A percentile compares a stretch with the other conserved stretches of the same genome.
phyloP scores from a whole-genome alignment of 345 rosid species.

The Isatis tinctoria region DNA sequence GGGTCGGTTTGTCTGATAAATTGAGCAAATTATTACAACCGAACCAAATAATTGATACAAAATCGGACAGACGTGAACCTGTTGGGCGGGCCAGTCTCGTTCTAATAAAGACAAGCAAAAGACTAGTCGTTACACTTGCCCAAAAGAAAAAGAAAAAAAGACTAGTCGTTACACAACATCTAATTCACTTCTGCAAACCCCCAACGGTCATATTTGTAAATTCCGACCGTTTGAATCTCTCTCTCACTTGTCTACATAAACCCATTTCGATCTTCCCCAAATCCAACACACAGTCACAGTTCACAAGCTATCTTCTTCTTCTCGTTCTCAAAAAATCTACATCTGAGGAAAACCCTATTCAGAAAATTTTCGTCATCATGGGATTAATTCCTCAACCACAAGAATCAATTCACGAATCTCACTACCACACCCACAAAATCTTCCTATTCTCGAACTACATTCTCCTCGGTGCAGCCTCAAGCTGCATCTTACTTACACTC shows the following conservation, averaged over 20 bases:
- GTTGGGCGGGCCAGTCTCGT: constrained; percentile 13
- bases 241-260: not conserved
- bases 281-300: not conserved
- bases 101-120: not conserved
- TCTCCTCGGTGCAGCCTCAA: constrained; percentile 83
- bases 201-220: constrained; percentile 31
- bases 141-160: no score
- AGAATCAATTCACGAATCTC: constrained; percentile 34
- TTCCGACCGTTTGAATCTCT: constrained; percentile 29
- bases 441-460: constrained; percentile 83
- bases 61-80: not conserved
- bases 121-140: constrained; percentile 18
- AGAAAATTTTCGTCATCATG: constrained; percentile 22
- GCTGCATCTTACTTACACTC: constrained; percentile 87
- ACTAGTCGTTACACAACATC: constrained; percentile 13
- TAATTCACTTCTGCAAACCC: not conserved
- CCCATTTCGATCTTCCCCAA: not conserved
- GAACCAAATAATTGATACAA: no score
- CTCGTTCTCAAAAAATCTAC: constrained; percentile 11
- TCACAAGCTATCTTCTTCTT: constrained; percentile 17
- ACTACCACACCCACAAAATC: constrained; percentile 56
- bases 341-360: not conserved
- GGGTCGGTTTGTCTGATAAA: no score
- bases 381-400: constrained; percentile 30
- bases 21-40: no score